Evolutionary conservation across 768 basidiomycete genomes (phyloP).

Genomic region (Leucocoprinus sp.): DNA sequence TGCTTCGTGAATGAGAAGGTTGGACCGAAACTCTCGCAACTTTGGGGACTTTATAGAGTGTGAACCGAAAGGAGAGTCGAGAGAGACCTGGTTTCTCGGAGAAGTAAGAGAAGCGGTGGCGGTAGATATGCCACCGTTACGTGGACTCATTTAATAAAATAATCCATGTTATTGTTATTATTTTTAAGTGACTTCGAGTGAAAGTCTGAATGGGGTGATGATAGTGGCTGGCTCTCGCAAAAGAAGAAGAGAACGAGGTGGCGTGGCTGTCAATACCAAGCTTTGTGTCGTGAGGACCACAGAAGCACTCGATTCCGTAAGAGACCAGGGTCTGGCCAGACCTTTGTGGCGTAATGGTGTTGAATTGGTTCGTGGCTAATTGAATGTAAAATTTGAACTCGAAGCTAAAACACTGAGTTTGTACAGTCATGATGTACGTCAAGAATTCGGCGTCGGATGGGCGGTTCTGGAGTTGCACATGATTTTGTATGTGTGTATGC

Average conservation of each 20-base stretch:
- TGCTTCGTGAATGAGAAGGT: too few relatives aligned
- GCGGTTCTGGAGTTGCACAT: neutral
- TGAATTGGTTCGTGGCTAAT: neutral
- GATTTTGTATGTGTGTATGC: neutral
- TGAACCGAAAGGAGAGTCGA: neutral
- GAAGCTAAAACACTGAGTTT: neutral
- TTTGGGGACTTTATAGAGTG: neutral
- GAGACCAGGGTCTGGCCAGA: neutral
- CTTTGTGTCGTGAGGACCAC: conserved; percentile 6
- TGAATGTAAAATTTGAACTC: neutral
- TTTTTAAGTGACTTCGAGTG: neutral
- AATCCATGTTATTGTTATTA: neutral
- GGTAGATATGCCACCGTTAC: neutral
- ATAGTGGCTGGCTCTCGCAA: conserved; percentile 1
- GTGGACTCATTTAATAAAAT: neutral
- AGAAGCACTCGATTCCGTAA: neutral
- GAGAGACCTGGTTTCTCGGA: neutral
- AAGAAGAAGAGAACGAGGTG: neutral
- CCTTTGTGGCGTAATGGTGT: neutral
- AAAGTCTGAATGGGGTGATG: neutral
- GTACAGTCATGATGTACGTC: neutral
- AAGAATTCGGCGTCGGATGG: neutral
- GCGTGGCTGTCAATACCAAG: conserved; percentile 1
- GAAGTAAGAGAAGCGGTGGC: neutral
- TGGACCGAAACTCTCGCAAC: too few relatives aligned